Base-by-base conservation (phyloP, 495 filamentous ascomycete genomes). In the Cladorrhinum samala region DNA sequence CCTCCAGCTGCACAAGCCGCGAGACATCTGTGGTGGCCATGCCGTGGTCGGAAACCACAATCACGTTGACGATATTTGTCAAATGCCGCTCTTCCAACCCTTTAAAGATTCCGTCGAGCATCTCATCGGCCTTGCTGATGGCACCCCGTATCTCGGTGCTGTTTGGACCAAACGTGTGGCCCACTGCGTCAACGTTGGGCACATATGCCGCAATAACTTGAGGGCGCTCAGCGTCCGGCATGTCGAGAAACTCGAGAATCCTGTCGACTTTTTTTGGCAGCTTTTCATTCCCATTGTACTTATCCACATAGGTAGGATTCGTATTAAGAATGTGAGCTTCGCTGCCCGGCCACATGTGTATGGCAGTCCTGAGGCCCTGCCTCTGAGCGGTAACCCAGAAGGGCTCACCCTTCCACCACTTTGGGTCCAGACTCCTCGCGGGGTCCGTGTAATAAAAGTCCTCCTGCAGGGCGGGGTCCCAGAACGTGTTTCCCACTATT, bases 271-370 rank as follows among this genome's bases (percentile, higher is more conserved):
- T 98, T 16, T 75, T 77, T 0, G 80, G 65, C 2, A 97, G 76
- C 11, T 69, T 60, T 64, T 96, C 91, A 1, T 83, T 78, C 3
- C 81, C 82, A 57, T 96, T 95, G 66, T 75, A 98, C 55, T 82
- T 83, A 67, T 98, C 93, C 37, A 96, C 61, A 65, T 84, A 88
- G 6, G 77, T 81, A 1, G 89, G 89, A 40, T 89, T 84, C 27
- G 81, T 68, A 9, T 71, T 73, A 20, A 79, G 73, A 55, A 88
- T 79, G 58, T 88, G 83, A 1, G 89, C 90, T 68, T 97, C 94
- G 17, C 86, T 91, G 2, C 94, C 93, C 0, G 94, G 93, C 93
- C 93, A 99, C 93, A 99, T 99, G 64, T 97, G 94, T 23, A 97
- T 83, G 14, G 88, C 94, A 24, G 81, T 82, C 49, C 75, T 80